phyloP scores from a whole-genome alignment of 129 eudicot genomes.

The Glebionis coronaria region DNA sequence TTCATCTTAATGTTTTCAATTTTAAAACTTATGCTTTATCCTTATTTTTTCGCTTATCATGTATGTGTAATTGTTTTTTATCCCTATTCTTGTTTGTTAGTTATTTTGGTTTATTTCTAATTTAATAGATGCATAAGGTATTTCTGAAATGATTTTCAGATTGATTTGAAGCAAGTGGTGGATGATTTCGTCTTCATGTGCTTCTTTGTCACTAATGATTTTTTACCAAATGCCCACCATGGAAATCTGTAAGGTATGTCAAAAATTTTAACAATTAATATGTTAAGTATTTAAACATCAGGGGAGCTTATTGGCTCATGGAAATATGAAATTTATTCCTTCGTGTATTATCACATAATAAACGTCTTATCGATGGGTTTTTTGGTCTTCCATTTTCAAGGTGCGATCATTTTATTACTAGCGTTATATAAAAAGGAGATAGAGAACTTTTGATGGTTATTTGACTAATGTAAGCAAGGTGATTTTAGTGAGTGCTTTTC shows the following conservation, averaged over 20 bases:
- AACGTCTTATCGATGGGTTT: neutral
- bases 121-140: no score
- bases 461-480: constrained; percentile 84
- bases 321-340: no score
- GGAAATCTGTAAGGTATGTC: constrained; percentile 81
- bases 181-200: constrained; percentile 85
- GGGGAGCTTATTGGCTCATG: no score
- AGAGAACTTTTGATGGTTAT: constrained; percentile 54
- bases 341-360: no score
- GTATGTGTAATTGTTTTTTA: no score
- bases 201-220: constrained; percentile 82
- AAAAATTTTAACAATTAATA: neutral
- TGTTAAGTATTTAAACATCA: neutral
- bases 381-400: constrained; percentile 32
- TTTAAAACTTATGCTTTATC: no score
- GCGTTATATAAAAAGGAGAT: constrained; percentile 77
- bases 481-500: neutral
- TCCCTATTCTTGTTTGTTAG: constrained; percentile 93
- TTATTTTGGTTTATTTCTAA: no score
- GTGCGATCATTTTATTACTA: constrained; percentile 73
- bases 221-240: constrained; percentile 82
- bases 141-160: constrained; percentile 53
- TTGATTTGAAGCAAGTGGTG: constrained; percentile 73
- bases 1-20: no score
- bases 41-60: no score